phyloP scores from a whole-genome alignment of 176 grass and related monocot species.

The Neostapfia colusana region DNA sequence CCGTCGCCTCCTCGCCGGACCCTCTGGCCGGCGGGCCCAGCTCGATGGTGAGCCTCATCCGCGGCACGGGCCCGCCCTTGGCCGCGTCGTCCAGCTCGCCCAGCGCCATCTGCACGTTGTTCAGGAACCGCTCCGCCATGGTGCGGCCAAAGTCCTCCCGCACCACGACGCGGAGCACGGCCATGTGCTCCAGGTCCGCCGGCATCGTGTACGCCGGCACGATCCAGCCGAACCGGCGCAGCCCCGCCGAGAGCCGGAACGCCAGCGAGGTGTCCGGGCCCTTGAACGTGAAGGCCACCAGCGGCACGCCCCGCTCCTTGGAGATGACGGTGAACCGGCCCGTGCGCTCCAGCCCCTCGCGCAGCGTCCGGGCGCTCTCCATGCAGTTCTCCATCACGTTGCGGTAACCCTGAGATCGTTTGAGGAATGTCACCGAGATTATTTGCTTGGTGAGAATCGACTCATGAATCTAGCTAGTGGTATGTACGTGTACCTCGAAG shows the following conservation, averaged over 20 bases:
- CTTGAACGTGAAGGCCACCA: constrained; percentile 88
- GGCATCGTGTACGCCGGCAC: constrained; percentile 90
- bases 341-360: constrained; percentile 50
- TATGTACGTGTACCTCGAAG: constrained; percentile 52
- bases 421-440: background rate
- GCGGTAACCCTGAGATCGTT: constrained; percentile 55
- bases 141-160: constrained; percentile 70
- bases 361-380: constrained; percentile 63
- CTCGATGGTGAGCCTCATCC: constrained; percentile 59
- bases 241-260: constrained; percentile 54
- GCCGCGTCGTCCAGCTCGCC: constrained; percentile 42
- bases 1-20: constrained; percentile 43
- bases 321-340: constrained; percentile 72
- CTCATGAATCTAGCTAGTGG: no score
- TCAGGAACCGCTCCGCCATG: constrained; percentile 62
- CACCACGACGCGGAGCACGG: constrained; percentile 67
- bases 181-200: constrained; percentile 63
- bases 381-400: constrained; percentile 91
- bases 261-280: constrained; percentile 31
- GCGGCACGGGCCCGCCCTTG: constrained; percentile 38
- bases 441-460: background rate
- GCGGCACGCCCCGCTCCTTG: constrained; percentile 72
- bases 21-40: constrained; percentile 26
- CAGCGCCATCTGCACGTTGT: constrained; percentile 51
- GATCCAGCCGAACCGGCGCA: constrained; percentile 80